Evolutionary conservation across 108 stramenopile species (phyloP).

Genomic region (Parietichytrium sp.): DNA sequence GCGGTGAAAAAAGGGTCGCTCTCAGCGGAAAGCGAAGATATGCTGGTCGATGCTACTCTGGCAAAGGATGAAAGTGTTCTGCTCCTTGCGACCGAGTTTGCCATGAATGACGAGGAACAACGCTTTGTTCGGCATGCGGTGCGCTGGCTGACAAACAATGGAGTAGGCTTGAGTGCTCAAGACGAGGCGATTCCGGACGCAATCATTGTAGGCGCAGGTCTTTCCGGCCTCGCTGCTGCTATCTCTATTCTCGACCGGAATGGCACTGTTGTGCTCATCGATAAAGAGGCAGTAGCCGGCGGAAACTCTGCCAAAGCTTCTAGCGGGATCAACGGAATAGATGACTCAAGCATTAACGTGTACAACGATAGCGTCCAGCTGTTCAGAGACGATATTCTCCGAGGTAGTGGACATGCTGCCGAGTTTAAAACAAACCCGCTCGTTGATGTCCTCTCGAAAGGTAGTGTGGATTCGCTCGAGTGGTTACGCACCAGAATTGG

Average conservation of each 20-base stretch:
- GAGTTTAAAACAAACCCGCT: slow-evolving; percentile 56
- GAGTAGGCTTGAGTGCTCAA: slow-evolving; percentile 1
- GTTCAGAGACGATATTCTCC: slow-evolving; percentile 76
- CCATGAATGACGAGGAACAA: background rate
- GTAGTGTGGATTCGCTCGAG: slow-evolving; percentile 71
- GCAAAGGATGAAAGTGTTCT: background rate
- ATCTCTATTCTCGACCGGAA: slow-evolving; percentile 81
- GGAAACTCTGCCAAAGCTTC: slow-evolving; percentile 91
- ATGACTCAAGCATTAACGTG: slow-evolving; percentile 57
- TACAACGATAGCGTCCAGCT: slow-evolving; percentile 66
- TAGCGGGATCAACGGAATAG: slow-evolving; percentile 83
- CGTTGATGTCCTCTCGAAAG: slow-evolving; percentile 70
- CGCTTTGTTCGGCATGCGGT: slow-evolving; percentile 50
- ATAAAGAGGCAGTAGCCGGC: slow-evolving; percentile 81
- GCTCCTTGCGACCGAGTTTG: slow-evolving; percentile 6
- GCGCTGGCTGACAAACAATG: slow-evolving; percentile 29
- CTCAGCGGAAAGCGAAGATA: background rate
- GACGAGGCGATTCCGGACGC: slow-evolving; percentile 70
- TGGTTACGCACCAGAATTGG: slow-evolving; percentile 78
- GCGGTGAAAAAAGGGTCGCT: background rate
- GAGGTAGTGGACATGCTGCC: slow-evolving; percentile 70
- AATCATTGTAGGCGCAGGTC: slow-evolving; percentile 81
- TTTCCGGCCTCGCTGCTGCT: slow-evolving; percentile 79
- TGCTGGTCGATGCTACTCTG: background rate
- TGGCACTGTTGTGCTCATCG: slow-evolving; percentile 74